Evolutionary conservation across 345 rosid species (phyloP).

Genomic region (Aegle marmelos): DNA sequence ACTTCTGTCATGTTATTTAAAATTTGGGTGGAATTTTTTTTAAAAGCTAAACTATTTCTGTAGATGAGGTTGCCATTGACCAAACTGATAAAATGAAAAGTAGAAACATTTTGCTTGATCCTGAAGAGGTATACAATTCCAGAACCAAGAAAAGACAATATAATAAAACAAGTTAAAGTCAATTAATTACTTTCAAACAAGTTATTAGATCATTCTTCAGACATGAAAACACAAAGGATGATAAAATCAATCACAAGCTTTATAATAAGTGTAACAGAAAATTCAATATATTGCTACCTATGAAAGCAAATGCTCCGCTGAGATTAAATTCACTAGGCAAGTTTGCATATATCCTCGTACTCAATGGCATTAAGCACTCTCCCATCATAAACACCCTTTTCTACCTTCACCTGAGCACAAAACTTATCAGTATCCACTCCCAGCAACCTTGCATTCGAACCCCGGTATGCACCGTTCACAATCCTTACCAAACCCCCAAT

Average conservation of each 20-base stretch:
- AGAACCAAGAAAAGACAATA: background rate
- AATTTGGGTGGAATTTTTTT: background rate
- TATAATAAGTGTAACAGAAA: background rate
- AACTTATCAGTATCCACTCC: conserved; percentile 80
- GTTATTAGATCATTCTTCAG: background rate
- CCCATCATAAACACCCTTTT: conserved; percentile 94
- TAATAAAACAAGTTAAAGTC: background rate
- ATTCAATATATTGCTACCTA: background rate
- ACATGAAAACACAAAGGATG: background rate
- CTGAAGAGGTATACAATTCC: background rate
- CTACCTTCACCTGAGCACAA: conserved; percentile 82
- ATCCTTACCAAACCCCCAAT: conserved; percentile 74
- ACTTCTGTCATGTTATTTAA: background rate
- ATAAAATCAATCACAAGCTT: background rate
- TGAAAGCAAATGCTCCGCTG: background rate
- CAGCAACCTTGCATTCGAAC: conserved; percentile 70
- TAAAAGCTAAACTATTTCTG: background rate
- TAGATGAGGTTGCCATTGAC: background rate
- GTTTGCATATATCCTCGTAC: conserved; percentile 88
- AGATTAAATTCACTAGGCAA: conserved; percentile 39
- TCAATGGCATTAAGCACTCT: conserved; percentile 75
- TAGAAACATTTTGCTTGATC: background rate
- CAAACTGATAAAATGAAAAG: background rate
- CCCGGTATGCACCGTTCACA: conserved; percentile 89
- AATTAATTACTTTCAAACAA: background rate